Conservation (phyloP, 352 stramenopile genomes). For the Saprolegnia parasitica region DNA sequence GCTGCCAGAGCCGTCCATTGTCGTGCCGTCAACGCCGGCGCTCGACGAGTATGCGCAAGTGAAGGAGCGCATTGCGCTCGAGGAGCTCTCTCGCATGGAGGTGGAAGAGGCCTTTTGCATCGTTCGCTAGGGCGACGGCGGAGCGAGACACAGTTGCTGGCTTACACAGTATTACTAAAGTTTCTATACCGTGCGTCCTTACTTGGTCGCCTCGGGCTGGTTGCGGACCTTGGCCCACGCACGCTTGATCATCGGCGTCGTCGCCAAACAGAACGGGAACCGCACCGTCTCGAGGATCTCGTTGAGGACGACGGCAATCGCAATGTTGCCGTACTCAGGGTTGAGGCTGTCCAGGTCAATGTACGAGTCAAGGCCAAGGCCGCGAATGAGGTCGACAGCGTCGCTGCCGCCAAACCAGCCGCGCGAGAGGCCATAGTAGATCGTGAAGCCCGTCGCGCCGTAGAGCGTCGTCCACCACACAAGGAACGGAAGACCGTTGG, state of each 20-base stretch:
- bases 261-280: constrained; percentile 82
- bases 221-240: constrained; percentile 29
- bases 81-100: constrained; percentile 11
- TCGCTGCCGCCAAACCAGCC: constrained; percentile 63
- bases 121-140: not conserved
- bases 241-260: constrained; percentile 71
- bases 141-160: not conserved
- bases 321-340: constrained; percentile 83
- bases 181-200: not conserved
- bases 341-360: constrained; percentile 70
- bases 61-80: constrained; percentile 8
- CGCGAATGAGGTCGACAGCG: constrained; percentile 81
- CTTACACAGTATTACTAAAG: not conserved
- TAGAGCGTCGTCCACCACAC: constrained; percentile 80
- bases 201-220: not conserved
- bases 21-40: not conserved
- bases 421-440: constrained; percentile 75
- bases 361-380: constrained; percentile 68
- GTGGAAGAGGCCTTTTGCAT: constrained; percentile 9
- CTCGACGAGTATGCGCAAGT: constrained; percentile 17
- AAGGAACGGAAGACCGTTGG: constrained; percentile 82
- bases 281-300: constrained; percentile 79
- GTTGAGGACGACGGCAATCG: constrained; percentile 81
- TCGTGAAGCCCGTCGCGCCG: constrained; percentile 53
- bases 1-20: no score